phyloP scores from a whole-genome alignment of 257 asterid genomes.

The Ophiorrhiza pumila region DNA sequence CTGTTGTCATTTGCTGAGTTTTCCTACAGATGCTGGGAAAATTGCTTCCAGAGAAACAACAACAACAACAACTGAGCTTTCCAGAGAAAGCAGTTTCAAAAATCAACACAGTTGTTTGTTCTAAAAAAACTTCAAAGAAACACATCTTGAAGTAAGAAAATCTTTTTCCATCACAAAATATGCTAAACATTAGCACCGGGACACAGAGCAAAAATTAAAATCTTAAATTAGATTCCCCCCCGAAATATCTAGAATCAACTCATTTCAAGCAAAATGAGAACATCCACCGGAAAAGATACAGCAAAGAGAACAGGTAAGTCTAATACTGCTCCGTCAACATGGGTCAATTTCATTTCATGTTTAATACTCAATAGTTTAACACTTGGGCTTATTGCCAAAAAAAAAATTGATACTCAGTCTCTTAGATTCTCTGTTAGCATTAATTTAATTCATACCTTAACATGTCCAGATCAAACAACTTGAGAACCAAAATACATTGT shows the following conservation, averaged over 20 bases:
- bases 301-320: background rate
- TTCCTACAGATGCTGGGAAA: background rate
- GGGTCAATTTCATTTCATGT: background rate
- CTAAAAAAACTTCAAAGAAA: background rate
- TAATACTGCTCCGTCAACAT: background rate
- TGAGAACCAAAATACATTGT: background rate
- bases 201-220: too few relatives aligned
- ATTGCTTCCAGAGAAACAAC: background rate
- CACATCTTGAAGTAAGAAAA: background rate
- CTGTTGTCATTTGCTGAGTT: background rate
- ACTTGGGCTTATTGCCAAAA: background rate
- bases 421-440: background rate
- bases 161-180: background rate
- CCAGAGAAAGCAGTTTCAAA: background rate
- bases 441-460: slow-evolving; percentile 2
- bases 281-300: background rate
- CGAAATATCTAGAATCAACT: background rate
- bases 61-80: too few relatives aligned
- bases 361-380: background rate
- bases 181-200: background rate
- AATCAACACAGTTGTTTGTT: background rate
- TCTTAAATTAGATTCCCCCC: too few relatives aligned
- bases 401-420: background rate
- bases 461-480: background rate
- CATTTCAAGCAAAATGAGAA: background rate